Evolutionary conservation across 129 eudicot genomes (phyloP).

Genomic region (Lonicera japonica): DNA sequence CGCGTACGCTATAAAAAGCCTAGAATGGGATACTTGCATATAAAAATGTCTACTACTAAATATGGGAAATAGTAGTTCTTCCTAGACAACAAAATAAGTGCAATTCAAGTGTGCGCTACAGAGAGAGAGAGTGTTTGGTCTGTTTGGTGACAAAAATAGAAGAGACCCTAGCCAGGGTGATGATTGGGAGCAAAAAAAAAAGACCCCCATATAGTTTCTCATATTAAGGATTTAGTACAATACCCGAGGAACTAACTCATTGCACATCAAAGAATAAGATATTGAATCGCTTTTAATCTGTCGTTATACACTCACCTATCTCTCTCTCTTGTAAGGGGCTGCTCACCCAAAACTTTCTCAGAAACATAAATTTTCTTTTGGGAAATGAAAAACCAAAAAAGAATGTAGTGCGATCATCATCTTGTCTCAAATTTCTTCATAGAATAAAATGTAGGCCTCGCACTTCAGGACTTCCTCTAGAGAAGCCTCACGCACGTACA

Average conservation of each 20-base stretch:
- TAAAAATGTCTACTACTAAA: too few relatives aligned
- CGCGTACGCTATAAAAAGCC: too few relatives aligned
- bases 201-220: not conserved
- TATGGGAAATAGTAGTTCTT: too few relatives aligned
- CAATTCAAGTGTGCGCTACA: too few relatives aligned
- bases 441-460: constrained; percentile 87
- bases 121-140: too few relatives aligned
- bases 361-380: not conserved
- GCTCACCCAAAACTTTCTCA: constrained; percentile 19
- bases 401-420: not conserved
- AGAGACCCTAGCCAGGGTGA: too few relatives aligned
- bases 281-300: constrained; percentile 9
- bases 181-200: not conserved
- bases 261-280: constrained; percentile 14
- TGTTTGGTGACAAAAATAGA: too few relatives aligned
- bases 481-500: constrained; percentile 50
- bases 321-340: constrained; percentile 13
- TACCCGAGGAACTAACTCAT: constrained; percentile 2
- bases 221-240: not conserved
- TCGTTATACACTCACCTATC: constrained; percentile 28
- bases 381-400: constrained; percentile 9
- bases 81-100: too few relatives aligned
- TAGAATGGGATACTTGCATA: too few relatives aligned
- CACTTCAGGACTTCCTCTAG: constrained; percentile 67
- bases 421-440: constrained; percentile 47